A percentile compares a stretch with the other conserved stretches of the same genome.
Conservation (phyloP, 179 eudicot species). For the Beta macrorhiza region DNA sequence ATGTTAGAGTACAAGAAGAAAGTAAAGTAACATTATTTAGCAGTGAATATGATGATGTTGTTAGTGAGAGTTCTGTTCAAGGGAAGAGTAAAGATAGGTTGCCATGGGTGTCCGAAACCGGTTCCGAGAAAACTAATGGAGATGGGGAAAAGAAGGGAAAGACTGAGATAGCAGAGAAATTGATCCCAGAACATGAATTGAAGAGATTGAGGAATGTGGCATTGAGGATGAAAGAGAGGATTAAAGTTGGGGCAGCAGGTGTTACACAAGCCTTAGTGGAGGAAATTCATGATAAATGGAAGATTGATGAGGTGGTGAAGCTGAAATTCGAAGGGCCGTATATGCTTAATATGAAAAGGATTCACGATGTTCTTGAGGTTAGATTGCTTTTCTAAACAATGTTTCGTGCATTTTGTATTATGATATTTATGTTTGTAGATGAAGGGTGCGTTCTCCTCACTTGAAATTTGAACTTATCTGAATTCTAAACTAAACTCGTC, state of each 20-base stretch:
- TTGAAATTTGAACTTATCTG: no score
- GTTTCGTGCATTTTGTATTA: neutral
- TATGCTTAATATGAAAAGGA: conserved; percentile 70
- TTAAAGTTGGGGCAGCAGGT: conserved; percentile 78
- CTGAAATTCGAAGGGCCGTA: conserved; percentile 80
- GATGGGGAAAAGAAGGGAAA: conserved; percentile 40
- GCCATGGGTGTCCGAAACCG: conserved; percentile 56
- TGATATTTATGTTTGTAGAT: neutral
- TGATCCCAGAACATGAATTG: conserved; percentile 67
- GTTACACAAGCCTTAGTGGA: conserved; percentile 73
- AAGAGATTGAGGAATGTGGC: conserved; percentile 85
- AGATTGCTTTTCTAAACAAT: conserved; percentile 10
- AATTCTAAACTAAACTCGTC: no score
- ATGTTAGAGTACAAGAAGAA: neutral
- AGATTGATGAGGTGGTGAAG: conserved; percentile 78
- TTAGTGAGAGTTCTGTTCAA: conserved; percentile 24
- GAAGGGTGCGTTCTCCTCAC: no score
- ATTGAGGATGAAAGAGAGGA: conserved; percentile 85
- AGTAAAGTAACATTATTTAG: conserved; percentile 3
- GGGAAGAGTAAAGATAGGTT: conserved; percentile 29
- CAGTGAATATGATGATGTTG: conserved; percentile 17
- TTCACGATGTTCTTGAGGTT: conserved; percentile 83
- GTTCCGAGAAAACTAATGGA: conserved; percentile 14
- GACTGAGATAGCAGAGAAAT: conserved; percentile 58
- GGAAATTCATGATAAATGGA: conserved; percentile 75